Conservation (phyloP, 192 early-diverging fungal genomes). For the Polychytrium aggregatum region DNA sequence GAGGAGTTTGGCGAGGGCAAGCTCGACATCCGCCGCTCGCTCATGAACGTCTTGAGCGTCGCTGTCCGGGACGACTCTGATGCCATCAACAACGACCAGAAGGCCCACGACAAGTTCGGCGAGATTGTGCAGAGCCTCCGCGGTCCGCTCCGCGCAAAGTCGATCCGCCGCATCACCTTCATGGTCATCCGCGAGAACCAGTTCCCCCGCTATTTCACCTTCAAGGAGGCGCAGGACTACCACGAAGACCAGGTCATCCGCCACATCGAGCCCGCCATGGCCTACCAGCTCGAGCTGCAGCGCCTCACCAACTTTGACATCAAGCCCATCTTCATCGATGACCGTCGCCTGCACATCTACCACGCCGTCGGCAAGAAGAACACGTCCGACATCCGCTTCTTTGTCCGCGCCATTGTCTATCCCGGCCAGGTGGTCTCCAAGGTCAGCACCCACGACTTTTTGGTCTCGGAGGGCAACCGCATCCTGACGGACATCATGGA, state of each 20-base stretch:
- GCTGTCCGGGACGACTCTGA: constrained; percentile 57
- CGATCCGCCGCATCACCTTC: constrained; percentile 82
- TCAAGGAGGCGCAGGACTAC: constrained; percentile 78
- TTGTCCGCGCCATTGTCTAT: constrained; percentile 91
- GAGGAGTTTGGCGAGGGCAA: constrained; percentile 37
- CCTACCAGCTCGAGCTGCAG: constrained; percentile 91
- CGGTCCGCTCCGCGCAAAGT: constrained; percentile 53
- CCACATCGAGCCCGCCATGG: constrained; percentile 96
- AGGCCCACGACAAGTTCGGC: constrained; percentile 47
- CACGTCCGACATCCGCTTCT: constrained; percentile 88
- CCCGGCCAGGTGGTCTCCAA: constrained; percentile 72
- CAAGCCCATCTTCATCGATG: constrained; percentile 88
- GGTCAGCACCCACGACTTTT: constrained; percentile 81
- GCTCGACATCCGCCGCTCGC: background rate
- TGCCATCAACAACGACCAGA: constrained; percentile 56
- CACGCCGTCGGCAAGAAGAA: constrained; percentile 92
- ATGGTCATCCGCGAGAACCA: constrained; percentile 73
- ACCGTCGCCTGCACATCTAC: constrained; percentile 93
- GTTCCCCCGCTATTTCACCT: constrained; percentile 91
- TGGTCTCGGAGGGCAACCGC: constrained; percentile 90
- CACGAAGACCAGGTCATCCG: constrained; percentile 88
- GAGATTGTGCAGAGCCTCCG: constrained; percentile 50
- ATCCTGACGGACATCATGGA: constrained; percentile 90
- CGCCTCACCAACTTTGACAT: constrained; percentile 91
- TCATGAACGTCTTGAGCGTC: constrained; percentile 68